Base-by-base conservation (phyloP, 2,329 filamentous ascomycete genomes). In the Cercospora sp. region DNA sequence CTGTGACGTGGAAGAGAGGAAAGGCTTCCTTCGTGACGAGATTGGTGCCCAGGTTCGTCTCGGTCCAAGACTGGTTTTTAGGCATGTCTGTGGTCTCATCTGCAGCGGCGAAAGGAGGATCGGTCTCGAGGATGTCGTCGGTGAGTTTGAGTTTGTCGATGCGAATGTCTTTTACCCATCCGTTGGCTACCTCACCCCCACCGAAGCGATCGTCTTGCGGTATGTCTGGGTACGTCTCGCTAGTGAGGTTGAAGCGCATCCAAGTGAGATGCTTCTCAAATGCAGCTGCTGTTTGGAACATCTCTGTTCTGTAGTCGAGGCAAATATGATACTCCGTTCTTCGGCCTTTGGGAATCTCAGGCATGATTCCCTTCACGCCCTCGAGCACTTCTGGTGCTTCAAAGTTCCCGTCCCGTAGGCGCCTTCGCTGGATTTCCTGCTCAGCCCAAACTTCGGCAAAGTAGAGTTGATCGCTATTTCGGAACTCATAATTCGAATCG, bases 401-500 rank as follows among this genome's bases (percentile, higher is more conserved):
- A 18, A 66, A 68, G 13, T 48, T 60, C 6, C 65, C 67, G 20
- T 70, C 63, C 2, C 63, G 63, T 9, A 72, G 48, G 16, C 68
- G 66, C 36, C 60, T 30, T 12, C 55, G 82, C n/a, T 67, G 74
- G 59, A 82, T 82, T 73, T 87, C 85, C 73, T 87, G 86, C 55
- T 83, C 80, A 23, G 82, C 84, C 65, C 82, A 87, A 48, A 88
- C 81, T 66, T 84, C 81, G 4, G 83, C 80, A 63, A 87, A 80
- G n/a, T 82, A 81, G 68, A 80, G 77, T 72, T 84, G 80, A 70
- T 85, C 83, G 6, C 73, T 75, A 30, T 66, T 69, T 13, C 63
- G 63, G 26, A 65, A 70, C 28, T 68, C 57, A 58, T 65, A 73
- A 5, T 58, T 58, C 6, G 68, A 51, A 23, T 78, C 76, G 62